Percentiles rank a stretch among this genome's conserved stretches.
Conservation (phyloP, 257 asterid genomes). For the Coffea canephora region DNA sequence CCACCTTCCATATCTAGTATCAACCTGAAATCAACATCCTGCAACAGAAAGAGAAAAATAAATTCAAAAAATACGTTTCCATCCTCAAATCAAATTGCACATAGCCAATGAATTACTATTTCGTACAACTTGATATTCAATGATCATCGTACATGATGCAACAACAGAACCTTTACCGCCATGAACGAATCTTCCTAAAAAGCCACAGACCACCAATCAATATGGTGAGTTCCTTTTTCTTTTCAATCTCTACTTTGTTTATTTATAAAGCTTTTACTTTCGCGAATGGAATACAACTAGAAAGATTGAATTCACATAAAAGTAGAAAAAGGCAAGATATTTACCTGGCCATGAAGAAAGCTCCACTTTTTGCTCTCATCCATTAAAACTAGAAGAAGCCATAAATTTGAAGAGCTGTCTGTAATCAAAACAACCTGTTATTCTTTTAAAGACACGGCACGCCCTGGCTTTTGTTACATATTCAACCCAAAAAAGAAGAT, state of each 20-base stretch:
- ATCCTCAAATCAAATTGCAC: background rate
- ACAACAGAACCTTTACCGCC: background rate
- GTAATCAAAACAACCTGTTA: constrained; percentile 24
- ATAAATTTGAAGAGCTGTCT: constrained; percentile 19
- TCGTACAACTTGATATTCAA: background rate
- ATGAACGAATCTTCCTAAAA: constrained; percentile 8
- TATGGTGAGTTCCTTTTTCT: background rate
- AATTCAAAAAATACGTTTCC: background rate
- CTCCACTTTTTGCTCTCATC: constrained; percentile 31
- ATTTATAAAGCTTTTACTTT: background rate
- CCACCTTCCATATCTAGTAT: constrained; percentile 11
- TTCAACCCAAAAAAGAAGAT: background rate
- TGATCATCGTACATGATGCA: background rate
- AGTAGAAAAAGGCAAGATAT: constrained; percentile 10
- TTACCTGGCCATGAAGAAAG: constrained; percentile 57
- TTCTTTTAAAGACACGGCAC: background rate
- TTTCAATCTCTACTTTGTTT: background rate
- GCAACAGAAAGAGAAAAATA: background rate
- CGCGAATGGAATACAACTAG: constrained; percentile 29
- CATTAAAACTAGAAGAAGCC: constrained; percentile 30
- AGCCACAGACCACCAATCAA: background rate
- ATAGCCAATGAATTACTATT: background rate
- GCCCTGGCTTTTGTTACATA: constrained; percentile 5
- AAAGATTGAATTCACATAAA: constrained; percentile 13
- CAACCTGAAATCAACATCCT: constrained; percentile 15